Evolutionary conservation across 352 stramenopile genomes (phyloP), one percentile per base, ranked within the genome.

Genomic region (Phytopythium vexans): DNA sequence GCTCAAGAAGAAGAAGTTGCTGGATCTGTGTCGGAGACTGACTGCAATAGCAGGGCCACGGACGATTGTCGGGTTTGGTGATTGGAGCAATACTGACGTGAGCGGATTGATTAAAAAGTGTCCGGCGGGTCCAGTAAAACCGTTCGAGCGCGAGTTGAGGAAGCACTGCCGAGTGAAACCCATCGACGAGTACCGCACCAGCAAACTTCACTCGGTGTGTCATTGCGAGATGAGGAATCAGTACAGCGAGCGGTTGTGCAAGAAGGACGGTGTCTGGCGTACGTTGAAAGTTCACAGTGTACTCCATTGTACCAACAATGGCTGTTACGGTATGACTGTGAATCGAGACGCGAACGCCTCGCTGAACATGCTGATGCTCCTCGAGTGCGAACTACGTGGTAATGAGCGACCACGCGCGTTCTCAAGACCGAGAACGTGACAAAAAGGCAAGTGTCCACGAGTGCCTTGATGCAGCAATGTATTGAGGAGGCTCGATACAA

Each of bases 1-100:
- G n/a, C 43, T 49, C n/a, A 31, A 16, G 9, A 41, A 54, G 47
- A 58, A 59, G 45, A 64, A 64, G 33, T 33, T 64, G 27, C 50
- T 43, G 0, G 14, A 58, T 16, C 32, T 64, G 2, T 59, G 56
- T 40, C 2, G 1, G 21, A 27, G 21, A 2, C 21, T 27, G 2
- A 41, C 32, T 4, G 9, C 21, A 21, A n/a, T 14, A 44, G 40
- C 38, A 1, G 36, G 56, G 12, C n/a, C 37, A 21, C 11, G 43
- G n/a, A 45, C 38, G 16, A 15, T 63, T 10, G 42, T 63, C 33
- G 56, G 56, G n/a, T 63, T 58, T 50, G 49, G 42, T 0, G 49
- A 63, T 37, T 63, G 44, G 43, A 58, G 49, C 14, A 58, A 58
- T 14, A 6, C 41, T 0, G 57, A 55, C 42, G 35, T 60, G 1